Conservation (phyloP, 1,284 basidiomycete species). For the Sutorius eximius region DNA sequence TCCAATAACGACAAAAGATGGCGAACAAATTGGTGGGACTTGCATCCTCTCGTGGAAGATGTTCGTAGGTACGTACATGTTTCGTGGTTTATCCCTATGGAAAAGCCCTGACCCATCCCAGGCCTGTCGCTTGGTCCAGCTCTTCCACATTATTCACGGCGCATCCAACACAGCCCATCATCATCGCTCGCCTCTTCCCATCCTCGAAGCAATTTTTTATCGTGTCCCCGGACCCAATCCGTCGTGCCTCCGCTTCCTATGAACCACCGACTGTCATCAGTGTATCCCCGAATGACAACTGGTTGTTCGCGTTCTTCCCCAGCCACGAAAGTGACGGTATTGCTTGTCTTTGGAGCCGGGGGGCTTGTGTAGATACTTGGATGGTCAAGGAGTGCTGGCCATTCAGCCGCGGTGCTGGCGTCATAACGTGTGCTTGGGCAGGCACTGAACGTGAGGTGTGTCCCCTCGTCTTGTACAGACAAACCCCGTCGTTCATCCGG, state of each 20-base stretch:
- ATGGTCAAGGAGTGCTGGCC: slow-evolving; percentile 56
- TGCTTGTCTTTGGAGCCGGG: slow-evolving; percentile 66
- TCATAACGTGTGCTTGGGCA: slow-evolving; percentile 64
- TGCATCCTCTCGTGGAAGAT: slow-evolving; percentile 58
- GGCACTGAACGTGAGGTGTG: slow-evolving; percentile 57
- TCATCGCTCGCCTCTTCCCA: slow-evolving; percentile 67
- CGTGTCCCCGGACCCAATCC: slow-evolving; percentile 50
- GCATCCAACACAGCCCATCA: slow-evolving; percentile 56
- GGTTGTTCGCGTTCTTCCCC: slow-evolving; percentile 76
- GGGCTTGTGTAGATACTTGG: slow-evolving; percentile 61
- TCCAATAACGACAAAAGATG: slow-evolving; percentile 51
- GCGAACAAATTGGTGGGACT: slow-evolving; percentile 73
- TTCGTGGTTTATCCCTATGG: not conserved
- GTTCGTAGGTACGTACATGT: slow-evolving; percentile 46
- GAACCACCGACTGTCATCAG: slow-evolving; percentile 63
- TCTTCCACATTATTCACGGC: slow-evolving; percentile 68
- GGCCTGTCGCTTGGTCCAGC: slow-evolving; percentile 68
- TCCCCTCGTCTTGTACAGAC: not conserved
- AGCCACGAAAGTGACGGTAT: slow-evolving; percentile 52
- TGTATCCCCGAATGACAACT: slow-evolving; percentile 55
- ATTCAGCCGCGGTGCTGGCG: slow-evolving; percentile 50
- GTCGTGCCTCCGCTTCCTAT: slow-evolving; percentile 47
- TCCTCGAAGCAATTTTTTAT: slow-evolving; percentile 64
- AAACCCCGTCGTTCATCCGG: not conserved
- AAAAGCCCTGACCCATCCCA: slow-evolving; percentile 29